Evolutionary conservation across 2,329 filamentous ascomycete species (phyloP), one percentile per base, ranked within the genome.

Genomic region (Penicillium janthinellum): DNA sequence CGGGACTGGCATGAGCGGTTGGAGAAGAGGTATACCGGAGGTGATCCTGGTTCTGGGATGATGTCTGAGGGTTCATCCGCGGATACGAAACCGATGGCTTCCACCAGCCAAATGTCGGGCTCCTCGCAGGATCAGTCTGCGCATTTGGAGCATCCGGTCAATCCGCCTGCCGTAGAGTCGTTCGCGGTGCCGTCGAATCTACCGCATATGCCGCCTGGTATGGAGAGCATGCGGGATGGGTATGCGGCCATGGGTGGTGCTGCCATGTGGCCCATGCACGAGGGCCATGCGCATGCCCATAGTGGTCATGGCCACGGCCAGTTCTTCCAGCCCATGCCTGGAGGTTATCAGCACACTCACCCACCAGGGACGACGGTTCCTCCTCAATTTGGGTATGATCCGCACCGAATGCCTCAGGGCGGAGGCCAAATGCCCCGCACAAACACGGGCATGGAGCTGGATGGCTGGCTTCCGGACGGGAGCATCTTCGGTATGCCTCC

Each of bases 1-100:
- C 68, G 73, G 44, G 64, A 72, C 51, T 76, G 73, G 72, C 70
- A 73, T 22, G 69, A 73, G 11, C 66, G 67, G 20, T 58, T 76
- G 38, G 67, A 72, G 45, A 64, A 66, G 41, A 65, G 66, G 25
- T 67, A 67, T 39, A 39, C 61, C n/a, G 58, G 60, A 59, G 17
- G 51, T 37, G 22, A 34, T 22, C 5, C 48, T 25, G 61, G 61
- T 25, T 48, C 53, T n/a, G 56, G 53, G 10, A 53, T 65, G 14
- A 56, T 56, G 11, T 53, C 64, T 1, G 56, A 42, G 20, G 55
- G 64, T 58, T 64, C 49, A 45, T 68, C 63, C 54, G 64, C 54
- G n/a, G 61, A 54, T 39, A 60, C 58, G 2, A 60, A 66, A 31
- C 37, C 58, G 3, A 59, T 57, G 8, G 25, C 55, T 4, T 38